Evolutionary conservation across 108 stramenopile genomes (phyloP).

Genomic region (Stephanodiscus triporus): DNA sequence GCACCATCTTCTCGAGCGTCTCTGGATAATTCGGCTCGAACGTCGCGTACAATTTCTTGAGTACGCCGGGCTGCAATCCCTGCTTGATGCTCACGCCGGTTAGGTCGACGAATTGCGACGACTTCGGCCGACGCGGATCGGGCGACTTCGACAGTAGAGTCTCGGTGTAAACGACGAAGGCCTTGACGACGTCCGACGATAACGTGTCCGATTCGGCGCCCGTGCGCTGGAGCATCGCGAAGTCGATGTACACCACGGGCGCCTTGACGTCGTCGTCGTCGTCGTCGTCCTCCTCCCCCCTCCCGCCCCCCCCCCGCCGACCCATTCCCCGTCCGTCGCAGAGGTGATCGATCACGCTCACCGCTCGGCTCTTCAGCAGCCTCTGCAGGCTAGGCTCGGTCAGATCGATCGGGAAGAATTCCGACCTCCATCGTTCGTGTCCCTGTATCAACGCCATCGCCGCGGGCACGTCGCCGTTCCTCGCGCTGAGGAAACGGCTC

Average conservation of each 20-base stretch:
- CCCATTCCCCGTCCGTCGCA: neutral
- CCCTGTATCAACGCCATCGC: constrained; percentile 82
- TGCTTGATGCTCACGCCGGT: constrained; percentile 66
- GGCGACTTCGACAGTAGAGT: constrained; percentile 60
- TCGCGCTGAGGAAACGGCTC: constrained; percentile 73
- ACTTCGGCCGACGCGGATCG: constrained; percentile 69
- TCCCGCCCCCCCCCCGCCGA: neutral
- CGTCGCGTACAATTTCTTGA: constrained; percentile 70
- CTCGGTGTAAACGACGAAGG: constrained; percentile 83
- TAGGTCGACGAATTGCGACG: constrained; percentile 79
- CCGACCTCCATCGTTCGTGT: constrained; percentile 73
- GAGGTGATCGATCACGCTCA: constrained; percentile 69
- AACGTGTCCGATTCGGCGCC: constrained; percentile 44
- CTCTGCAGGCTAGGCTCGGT: constrained; percentile 61
- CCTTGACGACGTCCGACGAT: constrained; percentile 68
- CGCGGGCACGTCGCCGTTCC: constrained; percentile 71
- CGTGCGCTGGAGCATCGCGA: constrained; percentile 61
- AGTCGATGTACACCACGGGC: constrained; percentile 84
- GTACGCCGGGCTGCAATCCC: constrained; percentile 66
- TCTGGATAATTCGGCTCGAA: constrained; percentile 88
- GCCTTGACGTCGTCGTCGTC: constrained; percentile 30
- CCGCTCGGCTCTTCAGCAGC: constrained; percentile 65
- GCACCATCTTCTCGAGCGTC: constrained; percentile 75
- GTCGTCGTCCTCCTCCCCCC: neutral
- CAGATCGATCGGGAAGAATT: constrained; percentile 82